These are phyloP conservation scores for Hypoxylon fragiforme DNA, from an alignment of 495 filamentous ascomycete species.

Conservation along the genomic window DNA sequence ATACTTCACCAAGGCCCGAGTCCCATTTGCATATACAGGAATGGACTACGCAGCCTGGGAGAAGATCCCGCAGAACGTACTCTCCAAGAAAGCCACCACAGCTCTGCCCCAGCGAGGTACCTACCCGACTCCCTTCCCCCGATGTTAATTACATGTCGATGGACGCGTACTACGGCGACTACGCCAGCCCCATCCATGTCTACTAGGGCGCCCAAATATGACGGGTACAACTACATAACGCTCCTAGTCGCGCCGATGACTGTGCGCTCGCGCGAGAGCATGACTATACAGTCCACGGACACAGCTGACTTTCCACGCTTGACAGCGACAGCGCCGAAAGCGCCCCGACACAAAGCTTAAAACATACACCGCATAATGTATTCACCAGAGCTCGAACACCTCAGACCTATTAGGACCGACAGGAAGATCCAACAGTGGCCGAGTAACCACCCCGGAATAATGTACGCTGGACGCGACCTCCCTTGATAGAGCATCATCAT, in stretches of 20 bases:
- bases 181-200: constrained; percentile 37
- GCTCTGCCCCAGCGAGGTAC: constrained; percentile 43
- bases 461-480: too few relatives aligned
- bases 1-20: constrained; percentile 37
- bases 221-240: constrained; percentile 34
- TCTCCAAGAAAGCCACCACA: constrained; percentile 27
- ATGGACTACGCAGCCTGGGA: constrained; percentile 55
- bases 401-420: too few relatives aligned
- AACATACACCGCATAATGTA: too few relatives aligned
- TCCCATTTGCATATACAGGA: constrained; percentile 49
- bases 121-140: constrained; percentile 60
- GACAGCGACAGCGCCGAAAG: too few relatives aligned
- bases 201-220: constrained; percentile 6
- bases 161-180: constrained; percentile 49
- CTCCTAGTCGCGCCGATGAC: constrained; percentile 47
- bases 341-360: too few relatives aligned
- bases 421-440: too few relatives aligned
- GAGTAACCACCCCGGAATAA: too few relatives aligned
- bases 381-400: too few relatives aligned
- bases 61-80: constrained; percentile 39
- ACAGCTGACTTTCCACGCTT: constrained; percentile 51
- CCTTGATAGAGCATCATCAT: too few relatives aligned
- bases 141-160: constrained; percentile 55
- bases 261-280: constrained; percentile 55
- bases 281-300: constrained; percentile 52